Percentiles rank a stretch among this genome's conserved stretches.
Evolutionary conservation across 2,329 filamentous ascomycete species (phyloP).

Genomic region (Fusarium illudens): DNA sequence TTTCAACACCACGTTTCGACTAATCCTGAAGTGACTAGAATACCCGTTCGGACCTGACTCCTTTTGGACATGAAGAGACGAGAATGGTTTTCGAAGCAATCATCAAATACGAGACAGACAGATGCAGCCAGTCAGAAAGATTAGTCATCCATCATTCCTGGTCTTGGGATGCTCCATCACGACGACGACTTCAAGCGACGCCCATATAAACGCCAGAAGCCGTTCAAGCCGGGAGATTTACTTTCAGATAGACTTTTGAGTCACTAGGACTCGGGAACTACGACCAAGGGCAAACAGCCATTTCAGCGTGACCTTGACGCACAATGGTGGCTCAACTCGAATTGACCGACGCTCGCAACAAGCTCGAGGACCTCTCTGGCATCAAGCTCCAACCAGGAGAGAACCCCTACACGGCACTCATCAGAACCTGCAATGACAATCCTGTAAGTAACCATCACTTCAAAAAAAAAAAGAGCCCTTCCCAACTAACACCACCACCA

Average conservation of each 20-base stretch:
- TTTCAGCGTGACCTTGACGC: background rate
- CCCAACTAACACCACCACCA: constrained; percentile 44
- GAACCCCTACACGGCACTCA: constrained; percentile 81
- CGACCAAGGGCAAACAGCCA: background rate
- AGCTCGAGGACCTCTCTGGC: constrained; percentile 64
- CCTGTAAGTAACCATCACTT: constrained; percentile 59
- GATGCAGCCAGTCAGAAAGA: background rate
- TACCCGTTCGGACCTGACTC: background rate
- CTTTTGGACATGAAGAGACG: background rate
- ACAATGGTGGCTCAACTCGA: constrained; percentile 32
- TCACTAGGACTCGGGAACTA: background rate
- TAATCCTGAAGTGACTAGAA: constrained; percentile 17
- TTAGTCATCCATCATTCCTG: constrained; percentile 32
- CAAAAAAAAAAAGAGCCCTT: background rate
- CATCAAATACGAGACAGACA: constrained; percentile 7
- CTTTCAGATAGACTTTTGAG: background rate
- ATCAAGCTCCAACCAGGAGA: constrained; percentile 59
- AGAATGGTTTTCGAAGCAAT: constrained; percentile 10
- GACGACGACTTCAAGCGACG: background rate
- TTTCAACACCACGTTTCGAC: constrained; percentile 13
- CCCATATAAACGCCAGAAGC: constrained; percentile 6
- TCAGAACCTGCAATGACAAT: constrained; percentile 71
- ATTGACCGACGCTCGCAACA: constrained; percentile 54
- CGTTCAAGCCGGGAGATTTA: background rate
- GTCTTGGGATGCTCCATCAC: background rate